Evolutionary conservation across 352 stramenopile genomes (phyloP), one percentile per base, ranked within the genome.

Genomic region (Pythium biforme): DNA sequence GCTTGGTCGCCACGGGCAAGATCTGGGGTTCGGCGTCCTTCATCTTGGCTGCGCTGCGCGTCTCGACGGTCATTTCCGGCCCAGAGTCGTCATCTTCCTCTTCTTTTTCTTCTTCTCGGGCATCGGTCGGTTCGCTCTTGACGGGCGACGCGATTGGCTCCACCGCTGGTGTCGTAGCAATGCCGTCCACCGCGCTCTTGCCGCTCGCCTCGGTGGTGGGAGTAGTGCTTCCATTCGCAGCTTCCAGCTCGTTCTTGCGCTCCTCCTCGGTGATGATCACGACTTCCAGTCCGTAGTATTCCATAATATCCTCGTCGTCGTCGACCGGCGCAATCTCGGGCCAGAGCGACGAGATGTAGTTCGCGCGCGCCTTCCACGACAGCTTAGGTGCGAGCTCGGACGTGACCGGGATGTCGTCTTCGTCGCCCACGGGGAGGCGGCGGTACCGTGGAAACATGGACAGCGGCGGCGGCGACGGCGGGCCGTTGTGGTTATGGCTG

Each of bases 261-360:
- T 89, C 74, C 26, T 89, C 70, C 47, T 92, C 83, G 22, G 76
- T 76, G 45, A 89, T 81, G 52, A 92, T 87, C 53, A 81, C 67
- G 3, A 92, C 81, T 62, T 92, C 78, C 37, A 91, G 75, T 15
- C 80, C 81, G 49, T 91, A 92, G 47, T 91, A 90, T 49, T 89
- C 57, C 74, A 90, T 86, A 45, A 89, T 81, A 10, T 88, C 81
- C 1, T 88, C 70, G n/a, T 88, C 74, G 27, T 88, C 70, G 22
- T 89, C 76, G 3, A 88, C 66, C 8, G 83, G 83, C 22, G 83
- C 79, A 34, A 84, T 69, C 29, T 72, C 69, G 7, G 83, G 83
- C 81, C 81, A 92, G 0, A 92, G 71, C 19, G 73, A 86, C 29
- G 77, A 79, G 4, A 92, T 74, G 58, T 92, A 91, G 61, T 84